Base-by-base conservation (phyloP, 2,329 filamentous ascomycete genomes). In the Alternaria hordeiaustralica region DNA sequence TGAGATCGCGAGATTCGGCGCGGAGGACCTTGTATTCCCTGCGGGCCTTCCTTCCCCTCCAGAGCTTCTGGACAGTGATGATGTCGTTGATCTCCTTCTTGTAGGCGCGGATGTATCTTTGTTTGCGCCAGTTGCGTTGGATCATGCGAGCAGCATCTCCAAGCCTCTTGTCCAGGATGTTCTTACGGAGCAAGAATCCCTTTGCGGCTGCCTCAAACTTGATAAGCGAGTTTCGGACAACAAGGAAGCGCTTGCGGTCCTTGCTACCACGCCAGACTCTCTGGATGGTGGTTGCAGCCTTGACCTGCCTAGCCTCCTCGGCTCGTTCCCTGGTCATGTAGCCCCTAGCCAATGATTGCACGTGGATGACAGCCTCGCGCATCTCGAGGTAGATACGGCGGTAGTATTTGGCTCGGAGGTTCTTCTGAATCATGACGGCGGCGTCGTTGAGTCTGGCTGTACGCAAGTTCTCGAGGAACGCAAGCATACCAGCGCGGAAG, bases 381-480 rank as follows among this genome's bases (percentile, higher is more conserved):
- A 94, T 93, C 69, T 96, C 92, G 46, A 99, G 86, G 79, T 97
- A 99, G 75, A 91, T 92, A 73, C 91, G 91, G 61, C 96, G 90
- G 82, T 97, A 97, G 83, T 97, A 98, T 82, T 97, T 97, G 79
- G 93, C 94, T 68, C 90, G 92, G 60, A 99, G 84, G 77, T 99
- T 99, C 89, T 99, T 99, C 82, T 99, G 96, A 60, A 99, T 99
- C 89, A 99, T 92, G 72, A 97, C 92, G 12, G 96, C 96, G 71
- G 94, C 97, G 70, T 94, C 92, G 78, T 97, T 98, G 77, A 99
- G 87, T 63, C 94, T 90, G 69, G 87, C 93, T 12, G 96, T 97
- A 63, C 96, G 90, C 69, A 97, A 86, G 71, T 97, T 97, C 82
- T 99, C 96, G 55, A 99, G 85, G 84, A 97, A 97, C 7, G 96